phyloP scores from a whole-genome alignment of 805 yeast genomes.

The Sugiyamaella floridensis region DNA sequence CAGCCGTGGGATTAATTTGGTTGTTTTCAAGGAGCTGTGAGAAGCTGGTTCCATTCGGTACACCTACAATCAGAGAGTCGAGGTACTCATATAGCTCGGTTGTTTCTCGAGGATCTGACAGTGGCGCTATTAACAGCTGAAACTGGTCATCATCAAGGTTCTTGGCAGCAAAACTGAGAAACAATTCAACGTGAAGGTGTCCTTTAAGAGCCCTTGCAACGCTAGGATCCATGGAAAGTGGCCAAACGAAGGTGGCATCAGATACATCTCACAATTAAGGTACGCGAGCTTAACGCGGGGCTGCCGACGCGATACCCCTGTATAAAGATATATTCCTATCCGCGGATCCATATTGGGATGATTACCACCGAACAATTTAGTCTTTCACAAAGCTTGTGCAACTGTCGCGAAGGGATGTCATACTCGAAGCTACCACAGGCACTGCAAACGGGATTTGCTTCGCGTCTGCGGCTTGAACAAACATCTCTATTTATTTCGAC shows the following conservation, averaged over 20 bases:
- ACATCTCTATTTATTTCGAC: constrained; percentile 69
- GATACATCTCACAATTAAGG: no score
- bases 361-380: neutral
- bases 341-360: neutral
- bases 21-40: neutral
- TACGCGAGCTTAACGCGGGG: neutral
- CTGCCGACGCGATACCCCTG: neutral
- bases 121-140: neutral
- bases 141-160: neutral
- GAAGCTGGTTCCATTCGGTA: neutral
- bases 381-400: neutral
- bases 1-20: neutral
- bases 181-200: neutral
- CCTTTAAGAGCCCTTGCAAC: neutral
- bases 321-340: neutral
- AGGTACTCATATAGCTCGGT: no score
- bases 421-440: constrained; percentile 54
- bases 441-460: constrained; percentile 62
- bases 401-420: neutral
- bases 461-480: constrained; percentile 65
- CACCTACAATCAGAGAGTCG: neutral
- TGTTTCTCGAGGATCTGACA: no score
- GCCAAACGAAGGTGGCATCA: no score
- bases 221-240: neutral
- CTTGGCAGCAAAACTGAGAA: neutral